These are phyloP conservation scores for Bryopsis sp. DNA, from an alignment of 139 green algal genomes.

Conservation along the genomic window DNA sequence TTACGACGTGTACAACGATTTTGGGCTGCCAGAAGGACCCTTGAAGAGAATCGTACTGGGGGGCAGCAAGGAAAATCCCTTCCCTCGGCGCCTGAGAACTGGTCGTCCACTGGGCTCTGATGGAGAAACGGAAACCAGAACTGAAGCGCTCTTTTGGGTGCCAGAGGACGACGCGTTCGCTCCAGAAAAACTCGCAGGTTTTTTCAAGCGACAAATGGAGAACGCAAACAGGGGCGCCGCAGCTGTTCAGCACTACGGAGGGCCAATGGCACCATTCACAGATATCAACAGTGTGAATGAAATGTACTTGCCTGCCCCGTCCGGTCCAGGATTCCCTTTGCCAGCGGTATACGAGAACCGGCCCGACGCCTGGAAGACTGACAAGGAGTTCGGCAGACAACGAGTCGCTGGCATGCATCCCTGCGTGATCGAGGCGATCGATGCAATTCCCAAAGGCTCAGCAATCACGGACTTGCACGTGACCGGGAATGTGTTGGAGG, in stretches of 20 bases:
- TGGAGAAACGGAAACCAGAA: neutral
- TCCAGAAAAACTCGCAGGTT: too few relatives aligned
- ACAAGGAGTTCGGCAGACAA: slow-evolving; percentile 35
- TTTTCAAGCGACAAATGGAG: too few relatives aligned
- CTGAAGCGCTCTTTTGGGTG: too few relatives aligned
- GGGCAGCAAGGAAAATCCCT: neutral
- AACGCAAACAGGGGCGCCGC: too few relatives aligned
- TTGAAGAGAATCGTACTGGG: neutral
- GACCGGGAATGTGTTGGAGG: neutral
- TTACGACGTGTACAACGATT: slow-evolving; percentile 1
- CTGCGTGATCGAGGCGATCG: slow-evolving; percentile 21
- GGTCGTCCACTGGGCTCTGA: neutral
- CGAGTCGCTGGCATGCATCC: slow-evolving; percentile 32
- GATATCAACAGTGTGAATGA: too few relatives aligned
- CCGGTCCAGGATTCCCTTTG: too few relatives aligned
- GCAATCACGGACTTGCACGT: slow-evolving; percentile 24
- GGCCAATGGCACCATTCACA: too few relatives aligned
- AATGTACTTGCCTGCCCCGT: too few relatives aligned
- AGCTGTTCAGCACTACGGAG: too few relatives aligned
- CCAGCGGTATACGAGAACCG: slow-evolving; percentile 15
- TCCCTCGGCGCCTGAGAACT: neutral
- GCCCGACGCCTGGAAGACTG: slow-evolving; percentile 16
- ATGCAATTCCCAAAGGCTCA: slow-evolving; percentile 17
- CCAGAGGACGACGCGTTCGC: too few relatives aligned
- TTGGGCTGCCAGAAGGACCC: neutral